These are phyloP conservation scores for Fusarium foetens DNA, from an alignment of 2,329 filamentous ascomycete genomes.

Conservation along the genomic window DNA sequence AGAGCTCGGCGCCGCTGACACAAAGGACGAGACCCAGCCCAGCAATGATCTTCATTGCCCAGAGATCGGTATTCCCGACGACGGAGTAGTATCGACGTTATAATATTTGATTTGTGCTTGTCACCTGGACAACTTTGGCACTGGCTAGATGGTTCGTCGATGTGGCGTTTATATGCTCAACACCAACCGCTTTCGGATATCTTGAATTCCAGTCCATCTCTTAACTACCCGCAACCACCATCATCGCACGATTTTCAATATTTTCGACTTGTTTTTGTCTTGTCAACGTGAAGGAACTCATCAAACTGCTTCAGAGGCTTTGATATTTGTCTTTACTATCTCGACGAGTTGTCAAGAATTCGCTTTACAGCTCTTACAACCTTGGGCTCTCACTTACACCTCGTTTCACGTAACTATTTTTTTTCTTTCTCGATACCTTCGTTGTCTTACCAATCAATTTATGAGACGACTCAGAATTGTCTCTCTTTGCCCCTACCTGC, in stretches of 20 bases:
- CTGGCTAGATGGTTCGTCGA: slow-evolving; percentile 18
- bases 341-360: not conserved
- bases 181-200: slow-evolving; percentile 40
- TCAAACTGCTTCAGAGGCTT: not conserved
- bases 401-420: slow-evolving; percentile 19
- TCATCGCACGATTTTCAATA: slow-evolving; percentile 6
- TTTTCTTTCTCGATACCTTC: slow-evolving; percentile 18
- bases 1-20: slow-evolving; percentile 37
- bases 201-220: slow-evolving; percentile 40
- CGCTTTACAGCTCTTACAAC: slow-evolving; percentile 5
- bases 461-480: slow-evolving; percentile 27
- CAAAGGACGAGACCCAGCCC: slow-evolving; percentile 29
- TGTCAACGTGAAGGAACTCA: not conserved
- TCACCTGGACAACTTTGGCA: slow-evolving; percentile 40
- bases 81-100: slow-evolving; percentile 16
- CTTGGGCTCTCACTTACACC: slow-evolving; percentile 20
- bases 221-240: slow-evolving; percentile 35
- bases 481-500: slow-evolving; percentile 23
- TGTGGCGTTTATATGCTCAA: slow-evolving; percentile 40
- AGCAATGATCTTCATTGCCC: slow-evolving; percentile 31
- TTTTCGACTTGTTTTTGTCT: slow-evolving; percentile 12
- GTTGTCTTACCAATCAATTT: slow-evolving; percentile 37
- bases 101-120: slow-evolving; percentile 28
- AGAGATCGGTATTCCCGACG: slow-evolving; percentile 39
- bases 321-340: not conserved